Evolutionary conservation across 768 basidiomycete genomes (phyloP), one percentile per base, ranked within the genome.

Genomic region (Tylopilus balloui): DNA sequence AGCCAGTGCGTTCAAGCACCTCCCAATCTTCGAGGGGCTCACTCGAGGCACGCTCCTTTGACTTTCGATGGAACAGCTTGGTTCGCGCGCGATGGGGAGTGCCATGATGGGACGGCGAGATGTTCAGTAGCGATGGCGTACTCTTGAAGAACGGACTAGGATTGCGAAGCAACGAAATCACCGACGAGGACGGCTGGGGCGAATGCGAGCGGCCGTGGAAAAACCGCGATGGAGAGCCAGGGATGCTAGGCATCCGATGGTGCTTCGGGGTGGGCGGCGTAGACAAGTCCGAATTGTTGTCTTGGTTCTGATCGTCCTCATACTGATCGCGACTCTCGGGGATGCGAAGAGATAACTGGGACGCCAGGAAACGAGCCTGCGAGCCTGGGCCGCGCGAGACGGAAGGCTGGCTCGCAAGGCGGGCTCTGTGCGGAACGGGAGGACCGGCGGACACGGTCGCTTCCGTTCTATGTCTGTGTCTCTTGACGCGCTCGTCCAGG

Each of bases 401-500:
- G 17, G 57, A 63, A 9, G 63, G 58, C 31, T 64, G 69, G 44
- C 63, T 66, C 17, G 63, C 52, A 17, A 64, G 58, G 12, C 63
- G 58, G 14, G 66, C 51, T 50, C 70, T 65, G n/a, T 65, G 67
- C 19, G 57, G 58, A 25, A 60, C 25, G 8, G 64, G 51, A 27
- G 54, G 39, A n/a, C 36, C 49, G 6, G 52, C 15, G 0, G 59
- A 52, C 10, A 61, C 53, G n/a, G 51, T 53, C 42, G 31, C 20
- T 9, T 72, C 69, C 41, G 71, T 49, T 69, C 73, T 40, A 54
- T 66, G 38, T 61, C 66, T 48, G 69, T 61, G 53, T 31, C 70
- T 60, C 52, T 62, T 64, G 3, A 70, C 69, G 47, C 74, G 65
- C 51, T 74, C 70, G 43, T 73, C 69, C 50, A 78, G 60, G 41